phyloP scores from a whole-genome alignment of 1,284 basidiomycete genomes.

The Moesziomyces parantarcticus region DNA sequence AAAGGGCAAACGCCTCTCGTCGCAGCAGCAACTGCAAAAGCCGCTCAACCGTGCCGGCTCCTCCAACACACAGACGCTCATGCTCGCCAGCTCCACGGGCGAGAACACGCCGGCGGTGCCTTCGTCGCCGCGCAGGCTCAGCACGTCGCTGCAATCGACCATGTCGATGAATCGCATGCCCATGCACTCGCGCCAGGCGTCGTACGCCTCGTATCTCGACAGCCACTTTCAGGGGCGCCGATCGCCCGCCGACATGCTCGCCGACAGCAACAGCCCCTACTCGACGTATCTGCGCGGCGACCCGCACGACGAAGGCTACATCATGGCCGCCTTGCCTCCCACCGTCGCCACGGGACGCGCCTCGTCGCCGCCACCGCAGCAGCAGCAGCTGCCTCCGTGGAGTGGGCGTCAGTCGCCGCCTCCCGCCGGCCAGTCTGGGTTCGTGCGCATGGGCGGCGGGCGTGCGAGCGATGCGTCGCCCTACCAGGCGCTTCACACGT shows the following conservation, averaged over 20 bases:
- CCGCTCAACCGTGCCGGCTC: slow-evolving; percentile 24
- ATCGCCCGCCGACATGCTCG: slow-evolving; percentile 42
- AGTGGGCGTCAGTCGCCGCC: slow-evolving; percentile 30
- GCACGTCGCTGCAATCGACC: slow-evolving; percentile 29
- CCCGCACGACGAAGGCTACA: slow-evolving; percentile 57
- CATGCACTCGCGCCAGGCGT: slow-evolving; percentile 54
- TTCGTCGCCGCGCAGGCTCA: slow-evolving; percentile 30
- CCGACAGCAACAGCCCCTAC: slow-evolving; percentile 42
- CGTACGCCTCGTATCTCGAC: slow-evolving; percentile 57
- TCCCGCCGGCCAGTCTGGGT: slow-evolving; percentile 33
- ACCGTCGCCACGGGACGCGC: slow-evolving; percentile 10
- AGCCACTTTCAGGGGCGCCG: slow-evolving; percentile 34
- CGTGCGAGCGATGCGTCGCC: slow-evolving; percentile 52
- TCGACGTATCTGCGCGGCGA: slow-evolving; percentile 51
- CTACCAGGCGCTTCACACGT: slow-evolving; percentile 33
- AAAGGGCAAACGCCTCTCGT: slow-evolving; percentile 21
- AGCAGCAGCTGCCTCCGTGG: slow-evolving; percentile 43
- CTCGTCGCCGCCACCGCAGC: slow-evolving; percentile 32
- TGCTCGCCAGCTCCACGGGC: slow-evolving; percentile 35
- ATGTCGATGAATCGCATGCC: slow-evolving; percentile 45
- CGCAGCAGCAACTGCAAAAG: not conserved
- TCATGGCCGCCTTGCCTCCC: slow-evolving; percentile 60
- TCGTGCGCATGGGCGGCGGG: slow-evolving; percentile 57
- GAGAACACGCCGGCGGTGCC: slow-evolving; percentile 18
- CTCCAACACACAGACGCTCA: slow-evolving; percentile 29